These are phyloP conservation scores for Antrodiella citrinella DNA, from an alignment of 768 basidiomycete species.

Conservation along the genomic window DNA sequence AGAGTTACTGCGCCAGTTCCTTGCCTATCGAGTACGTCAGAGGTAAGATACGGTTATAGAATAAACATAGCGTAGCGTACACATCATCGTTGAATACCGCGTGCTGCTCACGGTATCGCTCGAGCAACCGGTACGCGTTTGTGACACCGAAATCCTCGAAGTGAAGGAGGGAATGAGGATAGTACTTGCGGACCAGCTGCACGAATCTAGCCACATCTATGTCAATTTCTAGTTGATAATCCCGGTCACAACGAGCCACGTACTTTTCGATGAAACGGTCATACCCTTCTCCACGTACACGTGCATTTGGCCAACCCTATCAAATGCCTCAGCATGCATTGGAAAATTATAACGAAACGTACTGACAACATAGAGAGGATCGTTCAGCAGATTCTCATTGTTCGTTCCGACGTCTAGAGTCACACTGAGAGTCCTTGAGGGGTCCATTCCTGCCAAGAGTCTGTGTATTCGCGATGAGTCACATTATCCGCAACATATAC, in stretches of 20 bases:
- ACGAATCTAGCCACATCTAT: constrained; percentile 46
- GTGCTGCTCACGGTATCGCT: constrained; percentile 54
- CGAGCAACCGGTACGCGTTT: constrained; percentile 64
- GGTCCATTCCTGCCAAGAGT: constrained; percentile 59
- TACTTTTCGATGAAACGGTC: constrained; percentile 73
- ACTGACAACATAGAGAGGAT: constrained; percentile 51
- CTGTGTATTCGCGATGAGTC: constrained; percentile 24
- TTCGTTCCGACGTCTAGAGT: constrained; percentile 74
- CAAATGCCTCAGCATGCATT: not conserved
- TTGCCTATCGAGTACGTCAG: constrained; percentile 36
- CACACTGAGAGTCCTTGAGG: constrained; percentile 48
- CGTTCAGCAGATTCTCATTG: constrained; percentile 54
- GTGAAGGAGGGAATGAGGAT: constrained; percentile 60
- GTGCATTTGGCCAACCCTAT: constrained; percentile 69
- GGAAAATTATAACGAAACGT: not conserved
- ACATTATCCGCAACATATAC: not conserved
- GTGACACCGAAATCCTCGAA: constrained; percentile 82
- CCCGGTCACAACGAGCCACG: constrained; percentile 6
- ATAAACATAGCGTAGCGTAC: constrained; percentile 25
- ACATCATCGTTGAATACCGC: constrained; percentile 83
- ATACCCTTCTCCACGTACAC: constrained; percentile 67
- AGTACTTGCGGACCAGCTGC: constrained; percentile 65
- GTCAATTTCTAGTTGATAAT: too few relatives aligned
- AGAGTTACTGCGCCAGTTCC: constrained; percentile 74
- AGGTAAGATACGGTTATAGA: not conserved